Evolutionary conservation across 768 basidiomycete species (phyloP), one percentile per base, ranked within the genome.

Genomic region (Tubosaeta sp.): DNA sequence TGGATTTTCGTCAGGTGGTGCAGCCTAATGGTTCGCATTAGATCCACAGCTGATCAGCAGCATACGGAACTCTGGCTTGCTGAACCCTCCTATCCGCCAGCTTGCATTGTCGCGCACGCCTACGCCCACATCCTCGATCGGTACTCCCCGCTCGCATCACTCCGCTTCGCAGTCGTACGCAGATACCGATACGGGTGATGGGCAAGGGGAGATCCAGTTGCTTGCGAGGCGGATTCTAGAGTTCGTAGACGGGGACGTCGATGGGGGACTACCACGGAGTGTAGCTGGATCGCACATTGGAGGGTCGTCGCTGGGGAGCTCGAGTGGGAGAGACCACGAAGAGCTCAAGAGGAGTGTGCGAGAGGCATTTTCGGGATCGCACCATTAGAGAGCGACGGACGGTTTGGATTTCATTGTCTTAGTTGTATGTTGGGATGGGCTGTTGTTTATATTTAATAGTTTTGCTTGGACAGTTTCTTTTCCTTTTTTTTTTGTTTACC

Each of bases 41-140:
- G 94, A 98, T 68, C 87, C 89, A 18, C 86, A 90, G 65, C 75
- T 98, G 36, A 88, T 87, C 53, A 87, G 83, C 70, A 94, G 90
- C 73, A 93, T 98, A 69, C 90, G 92, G 50, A 80, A 73, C 48
- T 97, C 95, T 5, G 78, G 73, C 51, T 73, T 90, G 49, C 76
- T 98, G 53, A 80, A 91, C 40, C 85, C 93, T 18, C 89, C 90
- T 48, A 94, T 98, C 56, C 87, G 87, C 45, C 82, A 84, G 59
- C 82, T 98, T 21, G 83, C 93, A 6, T 76, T 73, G 53, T 88
- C 86, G 24, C 83, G 81, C 31, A 76, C 84, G 25, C 81, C 81
- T 13, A 83, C 86, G 1, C 84, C 84, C 6, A 72, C 82, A 1
- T 89, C 86, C 8, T 90, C 87, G 12, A 71, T 81, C n/a, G 85